These are phyloP conservation scores for Cyberlindnera euphorbiae DNA, from an alignment of 805 yeast species.

Conservation along the genomic window DNA sequence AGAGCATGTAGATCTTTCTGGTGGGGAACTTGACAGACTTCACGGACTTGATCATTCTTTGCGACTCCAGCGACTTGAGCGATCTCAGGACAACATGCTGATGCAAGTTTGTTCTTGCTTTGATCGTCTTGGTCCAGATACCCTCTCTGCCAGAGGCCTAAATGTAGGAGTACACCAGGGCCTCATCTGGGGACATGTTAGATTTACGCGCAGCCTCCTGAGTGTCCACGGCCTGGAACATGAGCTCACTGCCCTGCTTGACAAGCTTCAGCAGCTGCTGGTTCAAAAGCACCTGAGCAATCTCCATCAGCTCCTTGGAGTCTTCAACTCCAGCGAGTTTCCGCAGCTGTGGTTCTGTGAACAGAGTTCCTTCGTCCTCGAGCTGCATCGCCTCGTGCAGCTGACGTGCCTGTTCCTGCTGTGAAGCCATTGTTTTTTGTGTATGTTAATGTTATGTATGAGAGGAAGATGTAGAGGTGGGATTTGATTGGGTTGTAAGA, in stretches of 20 bases:
- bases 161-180: conserved; percentile 84
- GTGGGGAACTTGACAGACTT: conserved; percentile 92
- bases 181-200: conserved; percentile 81
- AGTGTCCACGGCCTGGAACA: conserved; percentile 69
- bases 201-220: conserved; percentile 74
- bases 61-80: conserved; percentile 72
- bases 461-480: too few species aligned
- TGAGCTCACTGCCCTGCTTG: conserved; percentile 59
- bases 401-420: conserved; percentile 18
- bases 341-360: conserved; percentile 65
- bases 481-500: too few species aligned
- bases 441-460: not conserved
- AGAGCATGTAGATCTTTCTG: conserved; percentile 92
- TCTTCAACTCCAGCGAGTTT: conserved; percentile 39
- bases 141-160: conserved; percentile 94
- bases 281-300: conserved; percentile 49
- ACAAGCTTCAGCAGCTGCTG: conserved; percentile 63
- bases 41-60: conserved; percentile 80
- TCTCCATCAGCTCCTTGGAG: conserved; percentile 37
- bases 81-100: conserved; percentile 87
- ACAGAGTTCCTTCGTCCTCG: conserved; percentile 44
- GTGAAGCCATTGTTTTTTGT: not conserved
- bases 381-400: conserved; percentile 62
- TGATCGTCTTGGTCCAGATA: conserved; percentile 90
- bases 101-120: conserved; percentile 82